Conservation (phyloP, 805 yeast species). For the Lipomyces yamanashiensis region DNA sequence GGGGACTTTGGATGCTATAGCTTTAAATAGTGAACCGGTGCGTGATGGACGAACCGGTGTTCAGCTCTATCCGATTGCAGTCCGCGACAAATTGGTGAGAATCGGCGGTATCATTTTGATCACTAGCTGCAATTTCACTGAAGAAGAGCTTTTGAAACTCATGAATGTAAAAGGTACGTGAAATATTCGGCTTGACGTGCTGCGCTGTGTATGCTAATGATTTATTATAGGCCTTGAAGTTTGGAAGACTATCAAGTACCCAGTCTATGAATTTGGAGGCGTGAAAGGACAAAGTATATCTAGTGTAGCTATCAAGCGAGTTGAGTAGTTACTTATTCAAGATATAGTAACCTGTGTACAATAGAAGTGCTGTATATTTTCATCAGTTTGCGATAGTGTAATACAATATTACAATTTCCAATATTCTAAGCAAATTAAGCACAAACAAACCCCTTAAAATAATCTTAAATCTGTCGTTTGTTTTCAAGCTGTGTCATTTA, state of each 20-base stretch:
- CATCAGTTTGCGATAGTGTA: background rate
- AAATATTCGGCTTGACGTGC: background rate
- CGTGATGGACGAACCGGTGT: slow-evolving; percentile 50
- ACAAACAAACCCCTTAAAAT: background rate
- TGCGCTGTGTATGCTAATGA: slow-evolving; percentile 22
- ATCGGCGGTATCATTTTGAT: slow-evolving; percentile 66
- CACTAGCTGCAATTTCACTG: slow-evolving; percentile 94
- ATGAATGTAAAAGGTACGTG: slow-evolving; percentile 50
- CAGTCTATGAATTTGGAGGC: slow-evolving; percentile 88
- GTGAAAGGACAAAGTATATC: slow-evolving; percentile 85
- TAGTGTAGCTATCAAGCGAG: slow-evolving; percentile 67
- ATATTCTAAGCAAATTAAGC: background rate
- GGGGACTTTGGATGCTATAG: slow-evolving; percentile 97
- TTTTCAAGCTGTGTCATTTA: background rate
- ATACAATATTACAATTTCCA: background rate
- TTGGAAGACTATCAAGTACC: slow-evolving; percentile 75
- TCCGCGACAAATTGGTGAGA: slow-evolving; percentile 57
- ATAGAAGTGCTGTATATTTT: background rate
- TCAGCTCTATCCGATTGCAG: slow-evolving; percentile 63
- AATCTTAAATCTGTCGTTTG: background rate
- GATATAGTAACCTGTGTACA: background rate
- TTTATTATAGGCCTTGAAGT: slow-evolving; percentile 51
- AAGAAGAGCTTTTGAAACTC: slow-evolving; percentile 66
- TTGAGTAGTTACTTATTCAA: background rate
- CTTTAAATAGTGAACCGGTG: slow-evolving; percentile 63